Conservation (phyloP, 1,284 basidiomycete genomes). For the Phenoliferia sp. region DNA sequence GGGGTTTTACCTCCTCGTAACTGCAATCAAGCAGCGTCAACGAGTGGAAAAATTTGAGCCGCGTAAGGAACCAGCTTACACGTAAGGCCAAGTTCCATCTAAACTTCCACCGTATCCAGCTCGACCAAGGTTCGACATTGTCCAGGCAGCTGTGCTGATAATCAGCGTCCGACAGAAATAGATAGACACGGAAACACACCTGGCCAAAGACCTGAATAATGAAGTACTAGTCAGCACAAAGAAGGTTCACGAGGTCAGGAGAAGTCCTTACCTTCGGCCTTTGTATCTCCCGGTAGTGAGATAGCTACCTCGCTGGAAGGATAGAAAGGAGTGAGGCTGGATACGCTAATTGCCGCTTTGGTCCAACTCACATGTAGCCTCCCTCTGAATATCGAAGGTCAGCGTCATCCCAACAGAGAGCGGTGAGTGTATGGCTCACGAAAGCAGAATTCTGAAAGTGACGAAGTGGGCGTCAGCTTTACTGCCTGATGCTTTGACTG, state of each 20-base stretch:
- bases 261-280: constrained; percentile 40
- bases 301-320: constrained; percentile 54
- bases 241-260: not conserved
- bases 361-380: too few species aligned
- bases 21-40: not conserved
- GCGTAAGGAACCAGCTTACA: constrained; percentile 63
- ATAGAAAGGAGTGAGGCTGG: not conserved
- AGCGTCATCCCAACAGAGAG: too few species aligned
- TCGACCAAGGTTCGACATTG: constrained; percentile 77
- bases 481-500: not conserved
- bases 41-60: too few species aligned
- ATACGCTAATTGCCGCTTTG: too few species aligned
- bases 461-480: not conserved
- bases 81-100: constrained; percentile 76
- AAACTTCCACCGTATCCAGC: constrained; percentile 62
- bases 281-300: constrained; percentile 69
- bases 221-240: too few species aligned
- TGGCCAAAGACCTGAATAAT: not conserved
- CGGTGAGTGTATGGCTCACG: constrained; percentile 64
- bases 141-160: constrained; percentile 52
- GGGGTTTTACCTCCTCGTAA: not conserved
- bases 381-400: too few species aligned
- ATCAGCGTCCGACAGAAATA: not conserved
- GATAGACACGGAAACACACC: not conserved
- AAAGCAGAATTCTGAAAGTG: constrained; percentile 8